Evolutionary conservation across 1,139 yeast species (phyloP).

Genomic region (Wickerhamiella infanticola): DNA sequence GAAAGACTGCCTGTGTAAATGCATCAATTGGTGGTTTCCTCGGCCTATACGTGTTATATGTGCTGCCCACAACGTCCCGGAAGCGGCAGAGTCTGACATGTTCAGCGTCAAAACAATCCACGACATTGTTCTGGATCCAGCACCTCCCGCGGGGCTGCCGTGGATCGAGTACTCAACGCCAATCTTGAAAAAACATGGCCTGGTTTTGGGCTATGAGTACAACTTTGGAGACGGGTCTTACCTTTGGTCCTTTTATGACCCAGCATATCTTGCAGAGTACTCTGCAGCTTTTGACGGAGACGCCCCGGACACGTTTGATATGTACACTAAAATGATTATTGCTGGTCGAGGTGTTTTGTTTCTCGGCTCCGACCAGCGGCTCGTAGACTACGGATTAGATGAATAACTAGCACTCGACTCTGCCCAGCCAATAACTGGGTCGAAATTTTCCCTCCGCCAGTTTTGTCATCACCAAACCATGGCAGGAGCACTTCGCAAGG

Average conservation of each 20-base stretch:
- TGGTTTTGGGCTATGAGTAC: not conserved
- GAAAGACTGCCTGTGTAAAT: too few species aligned
- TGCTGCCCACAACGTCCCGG: not conserved
- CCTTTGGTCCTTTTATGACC: not conserved
- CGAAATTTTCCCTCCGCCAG: not conserved
- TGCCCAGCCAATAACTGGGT: not conserved
- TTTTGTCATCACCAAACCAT: conserved; percentile 6
- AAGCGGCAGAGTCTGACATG: not conserved
- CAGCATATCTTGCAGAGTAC: not conserved
- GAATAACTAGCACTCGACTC: too few species aligned
- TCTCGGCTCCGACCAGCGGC: not conserved
- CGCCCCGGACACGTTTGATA: not conserved
- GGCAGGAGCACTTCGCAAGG: conserved; percentile 21
- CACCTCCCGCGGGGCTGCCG: not conserved
- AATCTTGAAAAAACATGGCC: not conserved
- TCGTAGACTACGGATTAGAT: not conserved
- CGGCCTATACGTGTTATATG: not conserved
- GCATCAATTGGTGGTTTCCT: not conserved
- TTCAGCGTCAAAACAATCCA: not conserved
- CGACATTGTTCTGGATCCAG: not conserved
- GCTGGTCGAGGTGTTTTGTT: not conserved
- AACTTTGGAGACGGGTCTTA: not conserved
- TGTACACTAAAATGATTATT: not conserved
- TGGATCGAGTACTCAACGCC: not conserved
- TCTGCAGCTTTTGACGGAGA: not conserved